Conservation (phyloP, 352 stramenopile genomes). For the Thalassiosira mediterranea region DNA sequence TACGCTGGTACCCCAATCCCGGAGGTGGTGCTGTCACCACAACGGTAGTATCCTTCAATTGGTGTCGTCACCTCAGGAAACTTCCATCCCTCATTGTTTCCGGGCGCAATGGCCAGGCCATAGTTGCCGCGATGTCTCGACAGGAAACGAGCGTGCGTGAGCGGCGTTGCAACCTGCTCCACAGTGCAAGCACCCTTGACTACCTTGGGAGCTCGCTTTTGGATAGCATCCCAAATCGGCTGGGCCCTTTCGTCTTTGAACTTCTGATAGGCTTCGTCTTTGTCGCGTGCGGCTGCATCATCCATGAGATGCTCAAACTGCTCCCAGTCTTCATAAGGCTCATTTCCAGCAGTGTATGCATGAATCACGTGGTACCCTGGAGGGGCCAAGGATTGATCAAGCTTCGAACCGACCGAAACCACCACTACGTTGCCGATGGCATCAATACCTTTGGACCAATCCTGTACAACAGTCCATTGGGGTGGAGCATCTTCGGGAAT, state of each 20-base stretch:
- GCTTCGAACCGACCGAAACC: slow-evolving; percentile 76
- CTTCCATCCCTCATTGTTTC: slow-evolving; percentile 56
- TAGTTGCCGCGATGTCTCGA: slow-evolving; percentile 80
- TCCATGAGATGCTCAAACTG: slow-evolving; percentile 72
- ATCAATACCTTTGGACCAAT: slow-evolving; percentile 82
- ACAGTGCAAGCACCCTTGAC: slow-evolving; percentile 72
- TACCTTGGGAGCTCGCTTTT: slow-evolving; percentile 83
- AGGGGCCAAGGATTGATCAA: slow-evolving; percentile 78
- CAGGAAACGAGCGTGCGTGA: slow-evolving; percentile 87
- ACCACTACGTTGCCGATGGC: slow-evolving; percentile 84
- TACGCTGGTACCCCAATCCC: slow-evolving; percentile 80
- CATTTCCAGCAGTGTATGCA: slow-evolving; percentile 80
- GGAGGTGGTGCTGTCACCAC: slow-evolving; percentile 79
- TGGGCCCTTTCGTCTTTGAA: slow-evolving; percentile 83
- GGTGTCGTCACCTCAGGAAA: slow-evolving; percentile 77
- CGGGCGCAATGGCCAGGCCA: slow-evolving; percentile 56
- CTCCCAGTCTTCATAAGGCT: slow-evolving; percentile 84
- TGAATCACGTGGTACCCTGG: slow-evolving; percentile 81
- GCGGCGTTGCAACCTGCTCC: slow-evolving; percentile 81
- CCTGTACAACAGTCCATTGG: slow-evolving; percentile 81
- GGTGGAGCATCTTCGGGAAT: slow-evolving; percentile 81
- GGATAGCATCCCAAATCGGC: slow-evolving; percentile 82
- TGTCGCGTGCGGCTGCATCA: slow-evolving; percentile 46
- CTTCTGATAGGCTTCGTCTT: slow-evolving; percentile 74
- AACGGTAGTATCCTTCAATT: slow-evolving; percentile 68